A percentile compares a stretch with the other conserved stretches of the same genome.
phyloP scores from a whole-genome alignment of 192 early-diverging fungal species.

The Entophlyctis luteolus region DNA sequence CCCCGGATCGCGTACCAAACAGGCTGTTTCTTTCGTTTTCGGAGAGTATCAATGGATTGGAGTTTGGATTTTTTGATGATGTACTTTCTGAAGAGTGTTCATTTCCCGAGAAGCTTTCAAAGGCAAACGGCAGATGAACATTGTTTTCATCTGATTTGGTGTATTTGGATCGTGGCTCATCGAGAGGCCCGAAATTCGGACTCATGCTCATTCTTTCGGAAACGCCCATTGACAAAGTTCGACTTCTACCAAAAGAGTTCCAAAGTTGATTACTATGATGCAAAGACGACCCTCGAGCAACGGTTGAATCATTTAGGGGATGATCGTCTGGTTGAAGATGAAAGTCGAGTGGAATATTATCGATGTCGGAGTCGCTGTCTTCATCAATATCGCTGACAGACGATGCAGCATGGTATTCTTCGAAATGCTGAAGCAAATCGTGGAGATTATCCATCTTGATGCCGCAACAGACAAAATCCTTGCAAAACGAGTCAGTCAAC shows the following conservation, averaged over 20 bases:
- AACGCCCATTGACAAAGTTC: slow-evolving; percentile 1
- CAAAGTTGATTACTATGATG: neutral
- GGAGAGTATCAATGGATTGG: too few species aligned
- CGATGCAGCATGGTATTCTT: slow-evolving; percentile 83
- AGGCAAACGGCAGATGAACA: slow-evolving; percentile 12
- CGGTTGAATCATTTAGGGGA: neutral
- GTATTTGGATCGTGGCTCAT: too few species aligned
- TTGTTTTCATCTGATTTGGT: neutral
- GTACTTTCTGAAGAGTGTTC: too few species aligned
- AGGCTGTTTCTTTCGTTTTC: too few species aligned
- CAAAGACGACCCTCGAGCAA: neutral
- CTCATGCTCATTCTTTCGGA: too few species aligned
- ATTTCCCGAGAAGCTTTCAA: slow-evolving; percentile 1
- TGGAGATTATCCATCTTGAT: slow-evolving; percentile 85
- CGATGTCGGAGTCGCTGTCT: slow-evolving; percentile 38
- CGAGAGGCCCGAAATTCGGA: too few species aligned
- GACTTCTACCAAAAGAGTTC: slow-evolving; percentile 23
- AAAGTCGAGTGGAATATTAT: slow-evolving; percentile 21
- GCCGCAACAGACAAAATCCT: slow-evolving; percentile 95
- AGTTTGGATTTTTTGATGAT: too few species aligned
- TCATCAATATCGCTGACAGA: slow-evolving; percentile 67
- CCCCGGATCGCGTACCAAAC: too few species aligned
- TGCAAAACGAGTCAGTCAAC: slow-evolving; percentile 86
- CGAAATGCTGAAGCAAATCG: slow-evolving; percentile 93
- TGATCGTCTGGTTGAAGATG: neutral